Base-by-base conservation (phyloP, 2,329 filamentous ascomycete genomes). In the Aquanectria penicillioides region DNA sequence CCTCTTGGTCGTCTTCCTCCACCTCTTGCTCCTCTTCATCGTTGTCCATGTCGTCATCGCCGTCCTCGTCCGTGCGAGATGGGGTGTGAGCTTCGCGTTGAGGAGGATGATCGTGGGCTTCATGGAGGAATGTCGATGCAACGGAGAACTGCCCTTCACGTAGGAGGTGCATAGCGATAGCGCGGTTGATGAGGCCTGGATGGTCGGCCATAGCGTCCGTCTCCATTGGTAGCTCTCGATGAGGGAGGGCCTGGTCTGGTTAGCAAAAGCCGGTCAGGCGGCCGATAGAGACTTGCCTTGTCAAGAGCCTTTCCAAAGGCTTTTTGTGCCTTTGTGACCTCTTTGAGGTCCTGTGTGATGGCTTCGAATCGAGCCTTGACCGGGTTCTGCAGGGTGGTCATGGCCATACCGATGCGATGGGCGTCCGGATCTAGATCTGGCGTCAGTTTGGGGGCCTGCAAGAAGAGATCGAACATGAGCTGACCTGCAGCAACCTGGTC, bases 151-250 rank as follows among this genome's bases (percentile, higher is more conserved):
- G 91, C 44, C 95, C 95, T 78, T 98, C 94, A 34, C 95, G 91
- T 33, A 99, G 84, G 18, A 99, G 85, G 73, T 99, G 95, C 93
- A 98, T 97, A 9, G 92, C 92, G 68, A 99, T 96, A 6, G 95
- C 94, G 55, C 94, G 88, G 77, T 97, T 96, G 72, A 98, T 92
- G 11, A 97, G 83, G 13, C 84, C 81, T 4, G 90, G 85, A 65
- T 96, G 88, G 17, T 89, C 85, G 2, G 87, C 88, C 75, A 97
- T 87, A 28, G 89, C 90, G 75, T 97, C 93, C 69, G 93, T 89
- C 57, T 94, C 91, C 70, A 88, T 90, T 12, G 89, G 91, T 0
- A 94, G 87, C 12, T 91, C 81, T 12, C 88, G 86, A 9, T 75
- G 69, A 5, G 80, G 82, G 6, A 76, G 60, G 15, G 76, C 77